Percentiles rank a stretch among this genome's conserved stretches.
Conservation (phyloP, 192 early-diverging fungal species). For the Backusella sp. region DNA sequence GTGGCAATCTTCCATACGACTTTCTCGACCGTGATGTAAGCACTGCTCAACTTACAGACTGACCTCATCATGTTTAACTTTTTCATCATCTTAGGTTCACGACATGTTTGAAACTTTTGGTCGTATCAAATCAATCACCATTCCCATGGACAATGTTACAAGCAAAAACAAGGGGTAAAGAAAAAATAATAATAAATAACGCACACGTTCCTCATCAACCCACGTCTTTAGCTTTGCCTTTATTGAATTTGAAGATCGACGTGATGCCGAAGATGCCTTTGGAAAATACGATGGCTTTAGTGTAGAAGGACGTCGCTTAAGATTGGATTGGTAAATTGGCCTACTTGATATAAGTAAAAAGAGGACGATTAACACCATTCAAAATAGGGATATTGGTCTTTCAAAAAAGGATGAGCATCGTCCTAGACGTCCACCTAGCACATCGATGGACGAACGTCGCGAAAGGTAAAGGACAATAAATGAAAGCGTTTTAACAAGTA, state of each 20-base stretch:
- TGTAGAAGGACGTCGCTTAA: conserved; percentile 55
- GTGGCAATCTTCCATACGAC: conserved; percentile 76
- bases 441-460: conserved; percentile 10
- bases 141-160: conserved; percentile 73
- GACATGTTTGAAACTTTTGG: conserved; percentile 80
- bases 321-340: conserved; percentile 43
- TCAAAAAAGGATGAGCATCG: conserved; percentile 31
- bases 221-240: conserved; percentile 64
- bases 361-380: too few species aligned
- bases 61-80: neutral
- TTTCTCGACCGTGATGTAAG: conserved; percentile 67
- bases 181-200: too few species aligned
- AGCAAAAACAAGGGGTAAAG: conserved; percentile 77
- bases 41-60: neutral
- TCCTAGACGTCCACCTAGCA: conserved; percentile 2
- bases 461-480: conserved; percentile 4
- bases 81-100: conserved; percentile 18
- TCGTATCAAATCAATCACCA: conserved; percentile 58
- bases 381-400: conserved; percentile 27
- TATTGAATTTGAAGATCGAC: conserved; percentile 69
- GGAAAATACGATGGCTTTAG: conserved; percentile 60
- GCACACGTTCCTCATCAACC: too few species aligned
- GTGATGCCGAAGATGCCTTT: conserved; percentile 61
- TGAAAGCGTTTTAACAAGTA: neutral
- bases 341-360: too few species aligned